These are phyloP conservation scores for Ophiostoma ips DNA, from an alignment of 2,329 filamentous ascomycete genomes.

Conservation along the genomic window DNA sequence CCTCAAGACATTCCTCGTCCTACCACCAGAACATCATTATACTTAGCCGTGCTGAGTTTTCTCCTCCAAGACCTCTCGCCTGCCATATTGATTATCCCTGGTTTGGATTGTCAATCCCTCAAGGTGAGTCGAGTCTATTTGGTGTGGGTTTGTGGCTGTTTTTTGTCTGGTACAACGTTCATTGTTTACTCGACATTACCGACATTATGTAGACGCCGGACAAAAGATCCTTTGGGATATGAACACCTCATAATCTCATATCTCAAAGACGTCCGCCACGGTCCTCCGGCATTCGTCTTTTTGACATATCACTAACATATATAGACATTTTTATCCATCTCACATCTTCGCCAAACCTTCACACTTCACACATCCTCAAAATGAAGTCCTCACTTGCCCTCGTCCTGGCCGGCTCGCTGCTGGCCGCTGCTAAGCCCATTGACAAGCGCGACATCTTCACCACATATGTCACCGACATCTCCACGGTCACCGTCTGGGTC, in stretches of 20 bases:
- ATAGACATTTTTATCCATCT: not conserved
- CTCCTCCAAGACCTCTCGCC: not conserved
- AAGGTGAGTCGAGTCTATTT: not conserved
- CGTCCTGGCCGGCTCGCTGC: constrained; percentile 29
- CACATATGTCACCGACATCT: constrained; percentile 26
- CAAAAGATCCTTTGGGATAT: no score
- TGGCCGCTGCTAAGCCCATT: constrained; percentile 32
- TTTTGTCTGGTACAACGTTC: not conserved
- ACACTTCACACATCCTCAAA: constrained; percentile 19
- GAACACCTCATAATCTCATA: no score
- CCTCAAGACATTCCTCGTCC: not conserved
- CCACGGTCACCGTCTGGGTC: constrained; percentile 28
- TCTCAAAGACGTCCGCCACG: no score
- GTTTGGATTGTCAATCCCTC: not conserved
- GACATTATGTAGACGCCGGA: no score
- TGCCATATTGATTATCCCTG: not conserved
- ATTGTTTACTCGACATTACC: no score
- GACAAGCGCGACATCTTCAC: constrained; percentile 28
- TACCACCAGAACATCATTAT: not conserved
- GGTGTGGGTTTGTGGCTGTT: not conserved
- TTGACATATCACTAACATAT: not conserved
- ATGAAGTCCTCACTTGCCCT: constrained; percentile 39
- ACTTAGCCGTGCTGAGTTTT: no score
- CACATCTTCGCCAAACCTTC: not conserved
- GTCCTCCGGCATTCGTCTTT: not conserved